Evolutionary conservation across 177 flowering plant species (phyloP).

Genomic region (Vitis hybrid): DNA sequence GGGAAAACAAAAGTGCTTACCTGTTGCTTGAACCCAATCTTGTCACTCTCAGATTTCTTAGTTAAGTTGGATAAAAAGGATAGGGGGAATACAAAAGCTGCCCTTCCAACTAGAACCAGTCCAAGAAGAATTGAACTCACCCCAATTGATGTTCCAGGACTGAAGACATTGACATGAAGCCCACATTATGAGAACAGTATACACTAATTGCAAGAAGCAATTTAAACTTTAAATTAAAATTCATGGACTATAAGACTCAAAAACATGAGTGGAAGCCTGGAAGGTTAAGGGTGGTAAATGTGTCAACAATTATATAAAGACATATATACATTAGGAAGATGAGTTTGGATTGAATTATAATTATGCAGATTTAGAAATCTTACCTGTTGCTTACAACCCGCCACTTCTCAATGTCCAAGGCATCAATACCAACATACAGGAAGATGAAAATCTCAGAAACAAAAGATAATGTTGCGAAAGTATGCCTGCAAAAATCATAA

Average conservation of each 20-base stretch:
- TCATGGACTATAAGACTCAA: background rate
- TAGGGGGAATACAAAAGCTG: constrained; percentile 55
- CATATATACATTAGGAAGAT: too few relatives aligned
- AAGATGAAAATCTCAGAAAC: constrained; percentile 59
- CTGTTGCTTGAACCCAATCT: constrained; percentile 47
- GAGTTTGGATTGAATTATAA: too few relatives aligned
- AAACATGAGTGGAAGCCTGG: background rate
- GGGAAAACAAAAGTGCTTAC: constrained; percentile 17
- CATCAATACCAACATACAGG: constrained; percentile 76
- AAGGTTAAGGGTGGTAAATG: background rate
- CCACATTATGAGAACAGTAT: background rate
- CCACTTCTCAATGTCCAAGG: constrained; percentile 67
- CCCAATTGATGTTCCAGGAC: constrained; percentile 56
- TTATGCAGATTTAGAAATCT: background rate
- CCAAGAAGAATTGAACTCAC: constrained; percentile 50
- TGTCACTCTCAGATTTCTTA: constrained; percentile 32
- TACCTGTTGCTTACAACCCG: constrained; percentile 43
- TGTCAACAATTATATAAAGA: background rate
- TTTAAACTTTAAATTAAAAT: background rate
- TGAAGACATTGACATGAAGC: constrained; percentile 14
- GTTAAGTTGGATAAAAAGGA: constrained; percentile 49
- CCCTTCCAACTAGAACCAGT: constrained; percentile 54
- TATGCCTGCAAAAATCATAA: constrained; percentile 37
- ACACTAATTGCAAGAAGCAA: background rate
- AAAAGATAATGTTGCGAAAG: constrained; percentile 56